Evolutionary conservation across 495 filamentous ascomycete genomes (phyloP).

Genomic region (Xylaria flabelliformis): DNA sequence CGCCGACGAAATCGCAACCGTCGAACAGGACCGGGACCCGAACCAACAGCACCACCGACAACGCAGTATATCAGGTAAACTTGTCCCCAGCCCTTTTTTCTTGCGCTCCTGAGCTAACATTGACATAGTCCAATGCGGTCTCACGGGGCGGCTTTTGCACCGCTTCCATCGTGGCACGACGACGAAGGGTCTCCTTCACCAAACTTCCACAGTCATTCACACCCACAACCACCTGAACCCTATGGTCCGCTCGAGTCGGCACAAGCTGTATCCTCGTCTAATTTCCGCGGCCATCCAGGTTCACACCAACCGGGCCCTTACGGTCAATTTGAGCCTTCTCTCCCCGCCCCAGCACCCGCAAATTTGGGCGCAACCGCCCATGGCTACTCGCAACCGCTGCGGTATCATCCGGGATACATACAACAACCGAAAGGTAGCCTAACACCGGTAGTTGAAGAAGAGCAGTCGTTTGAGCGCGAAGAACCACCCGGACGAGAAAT

Average conservation of each 20-base stretch:
- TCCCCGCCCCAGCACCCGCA: constrained; percentile 18
- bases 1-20: constrained; percentile 46
- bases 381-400: constrained; percentile 37
- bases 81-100: background rate
- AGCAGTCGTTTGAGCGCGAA: constrained; percentile 9
- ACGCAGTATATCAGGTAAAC: constrained; percentile 45
- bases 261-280: constrained; percentile 6
- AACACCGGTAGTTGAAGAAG: constrained; percentile 38
- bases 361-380: constrained; percentile 19
- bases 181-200: constrained; percentile 35
- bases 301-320: constrained; percentile 18
- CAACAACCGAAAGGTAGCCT: constrained; percentile 35
- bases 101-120: constrained; percentile 2
- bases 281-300: constrained; percentile 21
- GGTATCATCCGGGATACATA: constrained; percentile 33
- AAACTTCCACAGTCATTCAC: constrained; percentile 27
- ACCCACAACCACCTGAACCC: constrained; percentile 23
- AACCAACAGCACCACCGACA: constrained; percentile 31
- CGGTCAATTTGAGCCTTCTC: constrained; percentile 19
- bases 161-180: constrained; percentile 40
- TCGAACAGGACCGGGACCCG: constrained; percentile 42
- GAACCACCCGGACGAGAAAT: constrained; percentile 42
- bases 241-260: constrained; percentile 27
- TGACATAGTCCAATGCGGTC: constrained; percentile 34
- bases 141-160: constrained; percentile 41